These are phyloP conservation scores for Biscogniauxia sp. DNA, from an alignment of 2,329 filamentous ascomycete genomes.

Conservation along the genomic window DNA sequence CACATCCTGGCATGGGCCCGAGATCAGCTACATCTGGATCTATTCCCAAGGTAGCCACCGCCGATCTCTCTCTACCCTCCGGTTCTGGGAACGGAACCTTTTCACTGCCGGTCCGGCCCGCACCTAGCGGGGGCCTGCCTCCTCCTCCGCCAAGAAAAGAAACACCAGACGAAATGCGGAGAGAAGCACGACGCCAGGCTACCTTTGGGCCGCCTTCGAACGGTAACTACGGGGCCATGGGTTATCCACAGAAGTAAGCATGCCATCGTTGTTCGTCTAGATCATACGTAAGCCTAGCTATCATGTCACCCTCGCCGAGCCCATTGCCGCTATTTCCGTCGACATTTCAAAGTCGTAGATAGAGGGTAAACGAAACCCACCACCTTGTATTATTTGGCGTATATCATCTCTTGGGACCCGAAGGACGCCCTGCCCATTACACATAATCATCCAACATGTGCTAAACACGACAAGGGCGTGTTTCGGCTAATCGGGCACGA, in stretches of 20 bases:
- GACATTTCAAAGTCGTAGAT: slow-evolving; percentile 3
- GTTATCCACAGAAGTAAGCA: slow-evolving; percentile 33
- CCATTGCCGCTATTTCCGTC: slow-evolving; percentile 3
- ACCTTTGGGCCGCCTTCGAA: slow-evolving; percentile 50
- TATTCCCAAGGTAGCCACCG: slow-evolving; percentile 46
- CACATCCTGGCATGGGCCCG: slow-evolving; percentile 53
- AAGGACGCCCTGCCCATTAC: neutral
- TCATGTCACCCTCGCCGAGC: slow-evolving; percentile 5
- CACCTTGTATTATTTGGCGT: slow-evolving; percentile 7
- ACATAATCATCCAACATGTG: slow-evolving; percentile 6
- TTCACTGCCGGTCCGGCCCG: slow-evolving; percentile 62
- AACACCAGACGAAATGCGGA: slow-evolving; percentile 51
- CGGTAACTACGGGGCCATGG: slow-evolving; percentile 34
- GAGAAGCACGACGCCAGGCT: slow-evolving; percentile 52
- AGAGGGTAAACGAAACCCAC: slow-evolving; percentile 1
- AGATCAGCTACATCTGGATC: slow-evolving; percentile 52
- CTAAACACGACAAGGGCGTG: slow-evolving; percentile 2
- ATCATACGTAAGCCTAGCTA: slow-evolving; percentile 3
- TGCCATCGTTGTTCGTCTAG: slow-evolving; percentile 1
- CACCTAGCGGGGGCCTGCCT: slow-evolving; percentile 57
- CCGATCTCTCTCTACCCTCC: slow-evolving; percentile 33
- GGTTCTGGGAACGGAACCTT: slow-evolving; percentile 53
- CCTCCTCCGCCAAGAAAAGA: slow-evolving; percentile 60
- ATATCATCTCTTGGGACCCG: slow-evolving; percentile 3
- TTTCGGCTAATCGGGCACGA: slow-evolving; percentile 4